Evolutionary conservation across 345 rosid species (phyloP).

Genomic region (Lumnitzera littorea): DNA sequence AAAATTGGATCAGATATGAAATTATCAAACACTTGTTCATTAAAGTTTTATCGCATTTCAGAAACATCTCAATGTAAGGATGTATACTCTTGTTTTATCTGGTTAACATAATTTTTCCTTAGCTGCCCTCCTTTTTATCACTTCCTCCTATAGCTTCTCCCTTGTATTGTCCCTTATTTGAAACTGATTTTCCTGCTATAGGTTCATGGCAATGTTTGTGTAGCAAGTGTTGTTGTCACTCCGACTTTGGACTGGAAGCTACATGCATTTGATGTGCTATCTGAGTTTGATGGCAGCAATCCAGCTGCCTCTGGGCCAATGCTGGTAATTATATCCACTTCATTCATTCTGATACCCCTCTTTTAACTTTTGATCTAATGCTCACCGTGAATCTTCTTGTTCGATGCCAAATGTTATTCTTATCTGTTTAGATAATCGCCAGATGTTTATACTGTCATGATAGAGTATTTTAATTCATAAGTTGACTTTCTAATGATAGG

Average conservation of each 20-base stretch:
- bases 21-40: too few species aligned
- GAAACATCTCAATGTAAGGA: too few species aligned
- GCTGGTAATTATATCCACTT: constrained; percentile 68
- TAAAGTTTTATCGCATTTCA: too few species aligned
- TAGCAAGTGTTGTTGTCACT: constrained; percentile 91
- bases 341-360: constrained; percentile 4
- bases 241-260: constrained; percentile 98
- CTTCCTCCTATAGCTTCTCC: neutral
- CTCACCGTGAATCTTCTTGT: too few species aligned
- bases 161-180: constrained; percentile 5
- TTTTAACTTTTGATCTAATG: too few species aligned
- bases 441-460: too few species aligned
- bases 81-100: too few species aligned
- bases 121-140: neutral
- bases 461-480: too few species aligned
- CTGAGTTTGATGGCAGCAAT: constrained; percentile 88
- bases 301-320: constrained; percentile 79
- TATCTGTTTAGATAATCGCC: too few species aligned
- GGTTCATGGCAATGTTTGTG: constrained; percentile 97
- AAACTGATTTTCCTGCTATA: constrained; percentile 20
- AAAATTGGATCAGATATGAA: too few species aligned
- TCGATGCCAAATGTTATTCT: too few species aligned
- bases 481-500: too few species aligned
- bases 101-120: neutral
- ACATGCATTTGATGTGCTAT: constrained; percentile 94